Evolutionary conservation across 306 rosid genomes (phyloP).

Genomic region (Cucurbita pepo): DNA sequence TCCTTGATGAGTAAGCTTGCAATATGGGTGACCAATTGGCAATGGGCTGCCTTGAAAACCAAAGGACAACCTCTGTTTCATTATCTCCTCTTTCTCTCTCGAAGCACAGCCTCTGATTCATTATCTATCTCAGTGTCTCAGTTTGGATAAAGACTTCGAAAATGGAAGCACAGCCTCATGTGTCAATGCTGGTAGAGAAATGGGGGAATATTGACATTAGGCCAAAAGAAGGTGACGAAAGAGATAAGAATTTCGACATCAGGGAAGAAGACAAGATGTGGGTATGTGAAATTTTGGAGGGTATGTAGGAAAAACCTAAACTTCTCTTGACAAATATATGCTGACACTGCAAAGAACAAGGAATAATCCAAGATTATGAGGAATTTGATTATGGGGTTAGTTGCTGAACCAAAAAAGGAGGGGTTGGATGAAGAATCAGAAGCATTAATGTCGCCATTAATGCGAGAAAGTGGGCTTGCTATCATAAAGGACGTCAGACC

Average conservation of each 20-base stretch:
- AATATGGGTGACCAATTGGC: background rate
- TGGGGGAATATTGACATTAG: background rate
- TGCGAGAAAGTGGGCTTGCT: too few relatives aligned
- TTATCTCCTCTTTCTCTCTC: background rate
- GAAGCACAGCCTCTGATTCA: background rate
- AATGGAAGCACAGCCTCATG: conserved; percentile 4
- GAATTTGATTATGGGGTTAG: background rate
- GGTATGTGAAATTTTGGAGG: background rate
- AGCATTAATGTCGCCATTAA: too few relatives aligned
- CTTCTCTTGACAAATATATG: background rate
- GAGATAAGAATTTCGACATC: conserved; percentile 1
- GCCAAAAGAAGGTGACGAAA: background rate
- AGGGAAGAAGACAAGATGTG: conserved; percentile 1
- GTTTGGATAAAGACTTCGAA: conserved; percentile 1
- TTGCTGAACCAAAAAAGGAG: background rate
- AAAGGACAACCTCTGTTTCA: background rate
- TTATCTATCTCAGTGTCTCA: background rate
- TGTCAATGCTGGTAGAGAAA: background rate
- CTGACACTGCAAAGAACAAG: background rate
- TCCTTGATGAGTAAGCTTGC: background rate
- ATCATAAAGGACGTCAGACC: conserved; percentile 9
- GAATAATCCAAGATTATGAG: background rate
- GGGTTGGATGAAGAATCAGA: background rate
- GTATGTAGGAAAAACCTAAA: background rate
- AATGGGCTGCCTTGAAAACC: background rate